Conservation (phyloP, 306 rosid genomes). For the Senna siamea region DNA sequence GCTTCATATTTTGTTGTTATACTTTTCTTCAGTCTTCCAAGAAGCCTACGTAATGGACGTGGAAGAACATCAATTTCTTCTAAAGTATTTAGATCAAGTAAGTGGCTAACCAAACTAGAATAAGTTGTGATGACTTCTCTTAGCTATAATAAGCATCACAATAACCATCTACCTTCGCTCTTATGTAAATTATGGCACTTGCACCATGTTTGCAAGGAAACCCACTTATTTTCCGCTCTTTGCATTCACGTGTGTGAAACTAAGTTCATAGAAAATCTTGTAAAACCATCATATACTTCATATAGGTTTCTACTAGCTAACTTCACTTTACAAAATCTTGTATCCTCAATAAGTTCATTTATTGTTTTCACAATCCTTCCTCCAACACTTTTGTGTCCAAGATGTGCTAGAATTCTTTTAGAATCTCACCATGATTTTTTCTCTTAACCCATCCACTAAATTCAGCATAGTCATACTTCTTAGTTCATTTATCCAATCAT, state of each 20-base stretch:
- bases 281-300: conserved; percentile 6
- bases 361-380: not conserved
- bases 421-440: not conserved
- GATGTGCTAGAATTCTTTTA: not conserved
- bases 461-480: not conserved
- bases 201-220: conserved; percentile 3
- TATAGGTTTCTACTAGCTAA: not conserved
- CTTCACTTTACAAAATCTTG: not conserved
- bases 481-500: not conserved
- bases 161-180: too few relatives aligned
- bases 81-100: not conserved
- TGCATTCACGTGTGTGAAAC: not conserved
- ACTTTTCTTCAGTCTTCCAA: too few relatives aligned
- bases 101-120: not conserved
- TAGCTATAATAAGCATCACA: not conserved
- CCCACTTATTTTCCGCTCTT: conserved; percentile 9
- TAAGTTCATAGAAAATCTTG: not conserved
- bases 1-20: not conserved
- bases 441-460: not conserved
- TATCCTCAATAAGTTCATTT: not conserved
- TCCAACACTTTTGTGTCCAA: conserved; percentile 14
- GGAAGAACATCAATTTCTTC: conserved; percentile 5
- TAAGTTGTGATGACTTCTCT: not conserved
- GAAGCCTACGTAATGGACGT: not conserved
- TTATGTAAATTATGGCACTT: too few relatives aligned